These are phyloP conservation scores for Auriscalpium orientale DNA, from an alignment of 768 basidiomycete species.

Conservation along the genomic window DNA sequence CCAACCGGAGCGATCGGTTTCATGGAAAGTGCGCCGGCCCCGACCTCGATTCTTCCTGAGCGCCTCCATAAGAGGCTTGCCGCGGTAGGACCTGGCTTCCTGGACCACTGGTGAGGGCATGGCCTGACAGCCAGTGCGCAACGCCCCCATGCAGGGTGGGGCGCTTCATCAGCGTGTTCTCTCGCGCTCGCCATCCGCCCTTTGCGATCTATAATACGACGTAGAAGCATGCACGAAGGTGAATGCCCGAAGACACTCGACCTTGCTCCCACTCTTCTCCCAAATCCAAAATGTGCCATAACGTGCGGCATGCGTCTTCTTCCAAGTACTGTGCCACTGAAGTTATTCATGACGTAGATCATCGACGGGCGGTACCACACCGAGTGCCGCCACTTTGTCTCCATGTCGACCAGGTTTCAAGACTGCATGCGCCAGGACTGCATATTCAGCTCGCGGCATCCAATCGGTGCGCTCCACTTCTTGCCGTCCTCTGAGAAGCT, in stretches of 20 bases:
- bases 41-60: not conserved
- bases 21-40: no score
- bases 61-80: not conserved
- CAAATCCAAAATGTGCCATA: constrained; percentile 14
- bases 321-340: not conserved
- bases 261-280: not conserved
- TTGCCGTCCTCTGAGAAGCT: not conserved
- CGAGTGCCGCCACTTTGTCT: constrained; percentile 18
- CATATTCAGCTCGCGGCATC: constrained; percentile 18
- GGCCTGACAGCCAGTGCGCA: not conserved
- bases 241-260: not conserved
- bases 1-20: no score
- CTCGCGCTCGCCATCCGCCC: not conserved
- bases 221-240: not conserved
- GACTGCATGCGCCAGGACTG: constrained; percentile 17
- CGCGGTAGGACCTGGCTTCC: not conserved
- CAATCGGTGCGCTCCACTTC: constrained; percentile 7
- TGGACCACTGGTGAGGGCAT: not conserved
- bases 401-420: constrained; percentile 20
- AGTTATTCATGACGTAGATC: constrained; percentile 9
- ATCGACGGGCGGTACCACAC: constrained; percentile 20
- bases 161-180: not conserved
- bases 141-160: not conserved
- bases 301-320: constrained; percentile 7
- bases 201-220: not conserved